Evolutionary conservation across 1,284 basidiomycete genomes (phyloP).

Genomic region (Sporisorium graminicola): DNA sequence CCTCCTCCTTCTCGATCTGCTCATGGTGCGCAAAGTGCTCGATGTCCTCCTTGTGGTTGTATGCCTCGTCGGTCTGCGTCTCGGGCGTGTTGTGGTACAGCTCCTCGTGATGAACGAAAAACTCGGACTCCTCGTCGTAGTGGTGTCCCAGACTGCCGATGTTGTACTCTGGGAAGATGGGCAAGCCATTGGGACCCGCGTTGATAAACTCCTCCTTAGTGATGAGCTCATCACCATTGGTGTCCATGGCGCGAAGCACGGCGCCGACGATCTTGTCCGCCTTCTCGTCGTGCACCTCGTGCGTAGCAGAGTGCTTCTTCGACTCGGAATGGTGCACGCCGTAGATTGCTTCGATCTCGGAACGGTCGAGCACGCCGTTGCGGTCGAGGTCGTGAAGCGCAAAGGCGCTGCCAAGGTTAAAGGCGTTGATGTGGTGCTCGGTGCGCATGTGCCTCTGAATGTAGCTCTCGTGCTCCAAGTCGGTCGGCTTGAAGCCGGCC

Average conservation of each 20-base stretch:
- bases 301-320: conserved; percentile 82
- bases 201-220: conserved; percentile 83
- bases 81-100: conserved; percentile 93
- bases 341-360: conserved; percentile 72
- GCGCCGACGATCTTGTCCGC: conserved; percentile 83
- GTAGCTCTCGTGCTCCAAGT: conserved; percentile 60
- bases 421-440: conserved; percentile 70
- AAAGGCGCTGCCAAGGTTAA: conserved; percentile 73
- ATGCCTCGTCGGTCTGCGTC: conserved; percentile 94
- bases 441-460: conserved; percentile 68
- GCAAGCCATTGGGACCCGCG: conserved; percentile 81
- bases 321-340: conserved; percentile 96
- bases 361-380: conserved; percentile 69
- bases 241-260: conserved; percentile 83
- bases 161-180: conserved; percentile 76
- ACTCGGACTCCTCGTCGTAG: conserved; percentile 74
- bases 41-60: conserved; percentile 81
- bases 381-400: conserved; percentile 90
- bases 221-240: conserved; percentile 82
- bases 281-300: conserved; percentile 85
- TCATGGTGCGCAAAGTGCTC: conserved; percentile 91
- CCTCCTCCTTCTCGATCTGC: conserved; percentile 86
- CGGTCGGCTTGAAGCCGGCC: conserved; percentile 49
- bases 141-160: conserved; percentile 86
- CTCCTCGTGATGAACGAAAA: conserved; percentile 74